Evolutionary conservation across 371 early-diverging fungal species (phyloP).

Genomic region (Circinella umbellata): DNA sequence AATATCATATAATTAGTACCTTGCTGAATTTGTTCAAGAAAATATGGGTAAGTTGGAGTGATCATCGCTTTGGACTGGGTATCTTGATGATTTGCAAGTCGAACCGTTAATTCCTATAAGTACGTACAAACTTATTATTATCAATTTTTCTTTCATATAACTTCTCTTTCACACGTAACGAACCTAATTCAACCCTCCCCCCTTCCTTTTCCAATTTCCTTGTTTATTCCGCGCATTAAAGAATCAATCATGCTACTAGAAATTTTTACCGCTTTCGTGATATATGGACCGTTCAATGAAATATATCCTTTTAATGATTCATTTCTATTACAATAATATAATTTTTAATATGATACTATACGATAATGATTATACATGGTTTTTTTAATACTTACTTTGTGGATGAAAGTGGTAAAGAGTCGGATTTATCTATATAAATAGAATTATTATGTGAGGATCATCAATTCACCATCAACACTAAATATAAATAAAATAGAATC

Average conservation of each 20-base stretch:
- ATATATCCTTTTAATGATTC: slow-evolving; percentile 50
- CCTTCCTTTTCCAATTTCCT: background rate
- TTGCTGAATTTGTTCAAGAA: slow-evolving; percentile 51
- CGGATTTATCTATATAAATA: slow-evolving; percentile 31
- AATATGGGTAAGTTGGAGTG: slow-evolving; percentile 32
- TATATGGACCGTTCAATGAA: slow-evolving; percentile 33
- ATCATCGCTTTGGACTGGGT: slow-evolving; percentile 35
- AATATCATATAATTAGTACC: slow-evolving; percentile 39
- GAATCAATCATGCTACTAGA: background rate
- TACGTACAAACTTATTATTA: background rate
- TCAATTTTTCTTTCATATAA: background rate
- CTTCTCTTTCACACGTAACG: background rate
- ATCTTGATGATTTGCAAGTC: slow-evolving; percentile 40
- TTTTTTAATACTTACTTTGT: slow-evolving; percentile 26
- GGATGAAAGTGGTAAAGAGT: slow-evolving; percentile 40
- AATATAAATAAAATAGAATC: background rate
- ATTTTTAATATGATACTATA: too few species aligned
- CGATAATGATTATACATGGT: too few species aligned
- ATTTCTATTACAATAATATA: slow-evolving; percentile 24
- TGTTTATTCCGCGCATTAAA: background rate
- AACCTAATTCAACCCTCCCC: too few species aligned
- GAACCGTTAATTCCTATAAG: slow-evolving; percentile 42
- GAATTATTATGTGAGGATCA: background rate
- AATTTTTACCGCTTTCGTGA: slow-evolving; percentile 45
- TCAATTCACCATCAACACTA: background rate